Evolutionary conservation across 2,329 filamentous ascomycete genomes (phyloP), one percentile per base, ranked within the genome.

Genomic region (Alternaria longipes): DNA sequence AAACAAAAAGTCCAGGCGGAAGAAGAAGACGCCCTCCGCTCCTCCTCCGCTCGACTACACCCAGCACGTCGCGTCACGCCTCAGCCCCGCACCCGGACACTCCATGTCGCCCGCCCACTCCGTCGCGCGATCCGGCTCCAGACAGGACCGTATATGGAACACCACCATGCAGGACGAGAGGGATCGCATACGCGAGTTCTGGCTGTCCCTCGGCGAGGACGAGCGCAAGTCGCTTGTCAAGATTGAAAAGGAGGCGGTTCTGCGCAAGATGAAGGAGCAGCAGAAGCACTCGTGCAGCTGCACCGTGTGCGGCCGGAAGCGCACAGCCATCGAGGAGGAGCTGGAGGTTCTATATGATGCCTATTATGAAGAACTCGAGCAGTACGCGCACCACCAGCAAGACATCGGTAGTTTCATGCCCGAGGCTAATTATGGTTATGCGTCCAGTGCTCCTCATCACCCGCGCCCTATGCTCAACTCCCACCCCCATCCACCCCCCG

Each of bases 191-290:
- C 97, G 97, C 81, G 92, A 97, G 70, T 99, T 98, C 81, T 99
- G 95, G 95, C 86, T 99, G 54, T 93, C 93, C 16, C 81, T 99
- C 44, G 93, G 92, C 68, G 95, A 99, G 79, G 92, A 97, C 38
- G 94, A 98, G 78, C 91, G 95, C 71, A 95, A 97, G 78, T 95
- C 92, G 16, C 84, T 99, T 47, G 93, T 99, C 75, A 97, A 97
- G 81, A 94, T 99, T 30, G 95, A 99, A 81, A 99, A 99, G 82
- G 94, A 99, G 80, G 94, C 95, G 8, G 95, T 99, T 0, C 83
- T 99, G 58, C 93, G 92, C 76, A 99, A 99, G 84, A 99, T 99
- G 95, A 99, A 99, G 84, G 95, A 99, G 80, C 95, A 99, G 80
- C 95, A 99, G 80, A 98, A 98, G 81, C 94, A 98, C 79, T 98